Evolutionary conservation across 2,329 filamentous ascomycete genomes (phyloP), one percentile per base, ranked within the genome.

Genomic region (Daldinia sp.): DNA sequence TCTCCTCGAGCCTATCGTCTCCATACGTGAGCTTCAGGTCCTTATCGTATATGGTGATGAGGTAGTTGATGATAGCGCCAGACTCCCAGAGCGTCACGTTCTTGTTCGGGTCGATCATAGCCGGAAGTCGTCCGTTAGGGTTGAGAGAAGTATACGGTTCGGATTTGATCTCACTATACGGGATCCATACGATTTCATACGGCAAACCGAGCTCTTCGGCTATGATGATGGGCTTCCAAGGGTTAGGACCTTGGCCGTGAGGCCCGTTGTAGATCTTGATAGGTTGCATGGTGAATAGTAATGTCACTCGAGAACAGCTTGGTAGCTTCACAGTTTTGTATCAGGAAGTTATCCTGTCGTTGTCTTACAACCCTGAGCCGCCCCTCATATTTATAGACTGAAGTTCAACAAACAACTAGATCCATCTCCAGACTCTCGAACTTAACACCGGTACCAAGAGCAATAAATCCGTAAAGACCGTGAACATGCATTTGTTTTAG

Each of bases 21-120:
- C 75, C 71, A 74, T 82, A 85, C 65, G 78, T 80, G 63, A 85
- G 70, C 62, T 78, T 81, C 41, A 79, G 71, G 6, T 81, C 73
- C 41, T 73, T 80, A 74, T 86, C 83, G 76, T 86, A 86, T 10
- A 72, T 76, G 33, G 81, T 79, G 61, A 82, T 71, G 23, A 86
- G 72, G 64, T 86, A 87, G 65, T 83, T 79, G 64, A 87, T 73
- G 72, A 86, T 85, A 10, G 85, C 84, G 26, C 82, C 83, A 15
- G 81, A 83, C 73, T 86, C 84, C 81, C 82, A 87, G 44, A 84
- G 78, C 0, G 79, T 81, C 42, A 86, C 75, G 64, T 78, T 79
- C 46, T 82, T 84, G 65, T 82, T 81, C 65, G 82, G 81, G 68
- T 85, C 76, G 6, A 73, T 39, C 56, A 81, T 76, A 15, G 77